Base-by-base conservation (phyloP, 176 grass and related monocot species). In the Oryza glumipatula region DNA sequence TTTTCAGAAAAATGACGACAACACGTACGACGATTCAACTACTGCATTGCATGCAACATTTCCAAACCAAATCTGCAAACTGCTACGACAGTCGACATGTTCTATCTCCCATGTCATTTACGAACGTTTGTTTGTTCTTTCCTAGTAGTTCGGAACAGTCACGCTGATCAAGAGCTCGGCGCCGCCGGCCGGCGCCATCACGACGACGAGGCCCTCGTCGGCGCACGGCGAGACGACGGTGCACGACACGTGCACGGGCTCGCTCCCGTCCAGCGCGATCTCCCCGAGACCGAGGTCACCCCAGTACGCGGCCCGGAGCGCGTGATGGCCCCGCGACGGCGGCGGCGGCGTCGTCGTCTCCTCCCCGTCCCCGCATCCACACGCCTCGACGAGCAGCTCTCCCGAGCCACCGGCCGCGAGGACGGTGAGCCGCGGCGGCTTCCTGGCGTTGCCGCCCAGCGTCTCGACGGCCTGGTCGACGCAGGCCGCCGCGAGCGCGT, bases 241-340 rank as follows among this genome's bases (percentile, higher is more conserved):
- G 74, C 83, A 88, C 0, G 92, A 91, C 2, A 84, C 86, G 77
- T 68, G 86, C 61, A 86, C 79, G 11, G 92, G 95, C 71, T 86
- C 91, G 54, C 72, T 38, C 9, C 81, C 92, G 65, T 87, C 72
- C 44, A 97, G 61, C 33, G 68, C 74, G 35, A 92, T 65, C 76
- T 94, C 78, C 74, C 91, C 88, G 28, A 93, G 70, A 12, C 90
- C 95, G 33, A 87, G n/a, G 14, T 93, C 88, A 36, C 78, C 26
- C 95, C 92, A 97, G 35, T 32, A n/a, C 35, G 26, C 86, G 6
- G 58, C 41, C 5, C 79, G 63, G 0, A 86, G 9, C 49, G 43
- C 12, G 58, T 39, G 36, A 38, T 38, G 60, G 0, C 41, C 21
- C 28, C n/a, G 21, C 4, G 70, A 2, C 17, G 0, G 4, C 12